These are phyloP conservation scores for Xylariaceae sp. DNA, from an alignment of 2,329 filamentous ascomycete species.

Conservation along the genomic window DNA sequence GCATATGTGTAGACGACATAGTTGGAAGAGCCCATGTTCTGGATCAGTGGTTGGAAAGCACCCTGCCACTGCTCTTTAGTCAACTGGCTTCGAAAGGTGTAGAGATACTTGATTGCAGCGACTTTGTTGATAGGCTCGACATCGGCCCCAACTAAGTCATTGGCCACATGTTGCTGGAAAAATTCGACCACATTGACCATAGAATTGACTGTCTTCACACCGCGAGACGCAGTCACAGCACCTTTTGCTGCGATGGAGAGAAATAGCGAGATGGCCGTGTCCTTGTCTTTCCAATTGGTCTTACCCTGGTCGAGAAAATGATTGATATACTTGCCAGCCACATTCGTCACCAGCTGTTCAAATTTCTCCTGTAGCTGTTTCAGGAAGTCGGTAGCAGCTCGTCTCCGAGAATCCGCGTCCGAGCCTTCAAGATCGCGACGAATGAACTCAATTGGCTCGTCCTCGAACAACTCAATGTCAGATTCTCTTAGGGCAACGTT, in stretches of 20 bases:
- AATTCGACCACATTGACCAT: conserved; percentile 88
- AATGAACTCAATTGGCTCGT: conserved; percentile 98
- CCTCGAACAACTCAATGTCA: conserved; percentile 93
- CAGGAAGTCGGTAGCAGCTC: conserved; percentile 92
- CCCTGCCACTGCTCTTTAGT: conserved; percentile 88
- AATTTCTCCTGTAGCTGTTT: conserved; percentile 86
- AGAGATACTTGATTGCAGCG: conserved; percentile 96
- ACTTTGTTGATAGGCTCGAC: conserved; percentile 88
- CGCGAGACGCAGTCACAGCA: conserved; percentile 77
- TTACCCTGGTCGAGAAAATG: conserved; percentile 80
- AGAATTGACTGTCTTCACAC: conserved; percentile 86
- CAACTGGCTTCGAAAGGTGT: conserved; percentile 93
- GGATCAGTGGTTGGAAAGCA: conserved; percentile 84
- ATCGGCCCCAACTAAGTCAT: conserved; percentile 72
- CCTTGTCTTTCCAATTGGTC: conserved; percentile 92
- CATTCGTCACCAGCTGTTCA: conserved; percentile 75
- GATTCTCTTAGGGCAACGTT: conserved; percentile 90
- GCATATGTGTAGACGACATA: conserved; percentile 98
- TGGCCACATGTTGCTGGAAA: conserved; percentile 87
- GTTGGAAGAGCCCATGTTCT: conserved; percentile 83
- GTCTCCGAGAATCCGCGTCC: conserved; percentile 86
- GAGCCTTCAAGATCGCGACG: conserved; percentile 91
- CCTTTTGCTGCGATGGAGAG: conserved; percentile 92
- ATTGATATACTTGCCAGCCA: conserved; percentile 83
- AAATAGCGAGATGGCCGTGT: conserved; percentile 96